These are phyloP conservation scores for Eucalyptus coolabah DNA, from an alignment of 345 rosid genomes.

Conservation along the genomic window DNA sequence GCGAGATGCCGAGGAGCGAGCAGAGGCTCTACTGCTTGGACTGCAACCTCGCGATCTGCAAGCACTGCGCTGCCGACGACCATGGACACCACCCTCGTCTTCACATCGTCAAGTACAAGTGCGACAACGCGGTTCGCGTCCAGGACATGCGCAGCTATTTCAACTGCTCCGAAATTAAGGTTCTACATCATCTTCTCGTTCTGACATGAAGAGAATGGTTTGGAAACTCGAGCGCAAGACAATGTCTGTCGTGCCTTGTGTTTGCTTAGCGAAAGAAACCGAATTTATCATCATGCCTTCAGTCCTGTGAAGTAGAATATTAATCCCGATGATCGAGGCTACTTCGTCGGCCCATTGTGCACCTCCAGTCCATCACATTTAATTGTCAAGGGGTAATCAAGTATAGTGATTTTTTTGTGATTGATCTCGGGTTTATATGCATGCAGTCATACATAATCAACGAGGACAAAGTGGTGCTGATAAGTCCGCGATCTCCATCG, in stretches of 20 bases:
- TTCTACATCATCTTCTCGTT: not conserved
- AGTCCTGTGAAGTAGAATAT: not conserved
- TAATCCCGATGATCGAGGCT: not conserved
- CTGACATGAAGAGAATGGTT: not conserved
- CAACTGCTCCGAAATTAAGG: conserved; percentile 80
- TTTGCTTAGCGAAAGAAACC: not conserved
- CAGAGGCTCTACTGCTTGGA: conserved; percentile 68
- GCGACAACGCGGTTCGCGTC: conserved; percentile 63
- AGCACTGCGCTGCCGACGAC: conserved; percentile 27
- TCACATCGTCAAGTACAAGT: conserved; percentile 76
- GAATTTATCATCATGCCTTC: not conserved
- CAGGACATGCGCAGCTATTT: conserved; percentile 52
- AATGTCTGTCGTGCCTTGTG: not conserved
- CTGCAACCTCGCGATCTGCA: conserved; percentile 43
- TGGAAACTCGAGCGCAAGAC: not conserved
- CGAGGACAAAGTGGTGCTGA: conserved; percentile 71
- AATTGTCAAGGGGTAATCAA: not conserved
- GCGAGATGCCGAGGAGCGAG: conserved; percentile 45
- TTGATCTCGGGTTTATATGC: not conserved
- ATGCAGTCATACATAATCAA: conserved; percentile 70
- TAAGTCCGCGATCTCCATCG: conserved; percentile 63
- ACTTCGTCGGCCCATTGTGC: not conserved
- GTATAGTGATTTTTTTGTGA: not conserved
- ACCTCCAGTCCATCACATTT: not conserved
- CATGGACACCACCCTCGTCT: conserved; percentile 45